phyloP scores from a whole-genome alignment of 345 rosid species.

The Eucalyptus erythrocorys region DNA sequence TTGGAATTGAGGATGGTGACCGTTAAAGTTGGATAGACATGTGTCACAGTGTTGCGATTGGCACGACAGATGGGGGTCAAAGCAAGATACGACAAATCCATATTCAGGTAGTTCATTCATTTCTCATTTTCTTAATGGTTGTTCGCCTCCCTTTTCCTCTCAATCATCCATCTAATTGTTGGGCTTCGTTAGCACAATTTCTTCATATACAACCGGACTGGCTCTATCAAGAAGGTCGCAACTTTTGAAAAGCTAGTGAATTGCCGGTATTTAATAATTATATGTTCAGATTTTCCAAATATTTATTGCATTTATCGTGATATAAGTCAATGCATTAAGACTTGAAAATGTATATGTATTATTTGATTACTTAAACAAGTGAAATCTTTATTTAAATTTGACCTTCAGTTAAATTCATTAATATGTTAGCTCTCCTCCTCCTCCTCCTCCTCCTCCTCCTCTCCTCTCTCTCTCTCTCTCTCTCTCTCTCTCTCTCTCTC shows the following conservation, averaged over 20 bases:
- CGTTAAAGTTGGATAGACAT: background rate
- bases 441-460: background rate
- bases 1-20: background rate
- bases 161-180: background rate
- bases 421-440: background rate
- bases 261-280: background rate
- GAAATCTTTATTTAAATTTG: background rate
- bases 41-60: background rate
- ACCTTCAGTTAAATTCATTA: background rate
- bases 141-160: background rate
- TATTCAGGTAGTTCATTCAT: background rate
- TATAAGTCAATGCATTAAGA: background rate
- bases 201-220: background rate
- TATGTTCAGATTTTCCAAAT: background rate
- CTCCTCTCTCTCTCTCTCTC: no score
- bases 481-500: no score
- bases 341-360: background rate
- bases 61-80: background rate
- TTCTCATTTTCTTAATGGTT: background rate
- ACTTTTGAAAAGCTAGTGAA: background rate
- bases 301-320: background rate
- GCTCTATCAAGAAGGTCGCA: background rate
- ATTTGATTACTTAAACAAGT: background rate
- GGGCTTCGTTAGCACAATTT: background rate
- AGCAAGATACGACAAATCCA: background rate